Conservation (phyloP, 2,329 filamentous ascomycete genomes). For the Xylaria sp. region DNA sequence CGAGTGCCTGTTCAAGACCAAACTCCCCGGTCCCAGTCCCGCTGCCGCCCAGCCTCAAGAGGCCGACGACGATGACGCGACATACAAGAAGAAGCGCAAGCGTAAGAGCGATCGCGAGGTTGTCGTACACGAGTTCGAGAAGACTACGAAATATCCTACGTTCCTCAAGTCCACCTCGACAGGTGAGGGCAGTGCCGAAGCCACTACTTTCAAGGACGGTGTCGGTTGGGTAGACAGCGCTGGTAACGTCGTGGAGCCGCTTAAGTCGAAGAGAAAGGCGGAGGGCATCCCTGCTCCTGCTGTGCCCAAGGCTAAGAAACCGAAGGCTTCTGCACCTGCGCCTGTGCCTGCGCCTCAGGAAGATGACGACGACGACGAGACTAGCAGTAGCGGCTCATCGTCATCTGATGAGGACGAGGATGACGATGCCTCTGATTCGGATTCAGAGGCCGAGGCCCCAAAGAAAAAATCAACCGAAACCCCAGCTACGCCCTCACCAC, state of each 20-base stretch:
- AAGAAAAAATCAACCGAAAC: conserved; percentile 23
- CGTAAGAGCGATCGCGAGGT: conserved; percentile 55
- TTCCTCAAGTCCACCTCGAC: conserved; percentile 62
- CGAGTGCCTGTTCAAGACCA: conserved; percentile 81
- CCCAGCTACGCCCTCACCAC: conserved; percentile 17
- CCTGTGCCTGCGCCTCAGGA: conserved; percentile 3
- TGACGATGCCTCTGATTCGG: conserved; percentile 21
- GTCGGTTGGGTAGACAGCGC: conserved; percentile 82
- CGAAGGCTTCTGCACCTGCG: conserved; percentile 5
- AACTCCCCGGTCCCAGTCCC: conserved; percentile 64
- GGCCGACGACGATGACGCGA: conserved; percentile 36
- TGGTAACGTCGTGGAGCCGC: conserved; percentile 67
- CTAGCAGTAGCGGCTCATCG: conserved; percentile 37
- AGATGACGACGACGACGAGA: conserved; percentile 32
- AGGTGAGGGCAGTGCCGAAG: conserved; percentile 36
- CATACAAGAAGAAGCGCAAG: conserved; percentile 56
- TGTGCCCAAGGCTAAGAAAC: conserved; percentile 11
- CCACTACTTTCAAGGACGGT: conserved; percentile 70
- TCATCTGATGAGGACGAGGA: conserved; percentile 32
- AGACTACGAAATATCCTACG: conserved; percentile 73
- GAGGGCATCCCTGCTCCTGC: conserved; percentile 26
- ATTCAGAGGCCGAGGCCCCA: conserved; percentile 26
- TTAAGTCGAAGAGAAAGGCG: conserved; percentile 36
- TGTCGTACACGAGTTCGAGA: conserved; percentile 83
- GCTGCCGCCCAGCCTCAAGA: conserved; percentile 41